Percentiles rank a stretch among this genome's conserved stretches.
Conservation (phyloP, 2,329 filamentous ascomycete genomes). For the Penicillium sp. region DNA sequence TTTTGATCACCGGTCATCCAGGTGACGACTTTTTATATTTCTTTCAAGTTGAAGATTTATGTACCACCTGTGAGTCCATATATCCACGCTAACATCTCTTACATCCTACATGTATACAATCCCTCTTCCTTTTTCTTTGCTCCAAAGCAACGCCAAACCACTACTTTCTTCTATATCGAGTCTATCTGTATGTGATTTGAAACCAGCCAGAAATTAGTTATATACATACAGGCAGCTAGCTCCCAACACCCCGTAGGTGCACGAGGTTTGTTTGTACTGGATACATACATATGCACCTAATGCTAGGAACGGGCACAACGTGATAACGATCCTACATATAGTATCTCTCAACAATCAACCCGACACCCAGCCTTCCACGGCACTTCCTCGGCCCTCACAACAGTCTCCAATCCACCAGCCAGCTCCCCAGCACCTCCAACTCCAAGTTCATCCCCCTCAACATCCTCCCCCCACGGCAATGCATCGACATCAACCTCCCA, state of each 20-base stretch:
- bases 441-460: constrained; percentile 65
- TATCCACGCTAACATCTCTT: neutral
- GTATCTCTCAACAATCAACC: constrained; percentile 1
- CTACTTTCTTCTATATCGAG: neutral
- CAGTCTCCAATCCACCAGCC: constrained; percentile 76
- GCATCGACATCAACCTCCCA: constrained; percentile 76
- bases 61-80: neutral
- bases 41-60: neutral
- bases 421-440: constrained; percentile 58
- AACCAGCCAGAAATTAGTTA: neutral
- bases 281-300: neutral
- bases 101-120: neutral
- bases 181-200: neutral
- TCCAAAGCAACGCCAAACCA: neutral
- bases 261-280: too few species aligned
- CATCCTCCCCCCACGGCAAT: constrained; percentile 81
- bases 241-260: too few species aligned
- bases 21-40: neutral
- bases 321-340: neutral
- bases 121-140: neutral
- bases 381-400: constrained; percentile 71
- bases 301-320: neutral
- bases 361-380: constrained; percentile 30
- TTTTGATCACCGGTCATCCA: neutral
- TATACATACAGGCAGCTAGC: neutral